Base-by-base conservation (phyloP, 2,329 filamentous ascomycete species). In the Cordyceps tenuipes region DNA sequence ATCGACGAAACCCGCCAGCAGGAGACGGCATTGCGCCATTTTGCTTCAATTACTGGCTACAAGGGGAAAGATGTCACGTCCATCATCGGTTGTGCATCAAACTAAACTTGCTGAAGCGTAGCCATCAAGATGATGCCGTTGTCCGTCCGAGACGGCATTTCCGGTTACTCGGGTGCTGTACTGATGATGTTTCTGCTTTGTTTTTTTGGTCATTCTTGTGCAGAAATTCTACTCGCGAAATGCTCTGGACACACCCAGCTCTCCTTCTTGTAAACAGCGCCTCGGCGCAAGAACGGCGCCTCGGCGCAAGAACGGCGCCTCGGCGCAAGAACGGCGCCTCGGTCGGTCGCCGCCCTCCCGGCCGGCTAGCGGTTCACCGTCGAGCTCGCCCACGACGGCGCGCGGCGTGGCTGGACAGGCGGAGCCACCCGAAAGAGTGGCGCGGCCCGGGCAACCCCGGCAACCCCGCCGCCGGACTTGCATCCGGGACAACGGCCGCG, bases 311-410 rank as follows among this genome's bases (percentile, higher is more conserved):
- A n/a, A n/a, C n/a, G n/a, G n/a, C n/a, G 63, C 64, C 26, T 41
- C 55, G 57, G 64, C n/a, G n/a, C n/a, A n/a, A 67, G 1, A 63
- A 66, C 2, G 67, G 66, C 36, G 69, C 68, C 13, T 70, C 66
- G 21, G 73, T 82, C 47, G n/a, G n/a, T n/a, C n/a, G n/a, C n/a
- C n/a, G 72, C 75, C 31, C 69, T 82, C 2, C 79, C 79, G 1
- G 79, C 78, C 2, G 77, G 78, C 21, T 75, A 76, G 44, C 68
- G 72, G 0, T 78, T 81, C 63, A 78, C 72, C 26, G 76, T 78
- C 7, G 78, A 82, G 63, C 69, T 80, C 0, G 78, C 79, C 31
- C 75, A 79, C 62, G 68, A 71, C 17, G 76, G 77, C 9, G 60
- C 66, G 8, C 60, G 66, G 73, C 75, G 15, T 81, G 79, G 78